Conservation (phyloP, 257 asterid species). For the Scutellaria barbata region DNA sequence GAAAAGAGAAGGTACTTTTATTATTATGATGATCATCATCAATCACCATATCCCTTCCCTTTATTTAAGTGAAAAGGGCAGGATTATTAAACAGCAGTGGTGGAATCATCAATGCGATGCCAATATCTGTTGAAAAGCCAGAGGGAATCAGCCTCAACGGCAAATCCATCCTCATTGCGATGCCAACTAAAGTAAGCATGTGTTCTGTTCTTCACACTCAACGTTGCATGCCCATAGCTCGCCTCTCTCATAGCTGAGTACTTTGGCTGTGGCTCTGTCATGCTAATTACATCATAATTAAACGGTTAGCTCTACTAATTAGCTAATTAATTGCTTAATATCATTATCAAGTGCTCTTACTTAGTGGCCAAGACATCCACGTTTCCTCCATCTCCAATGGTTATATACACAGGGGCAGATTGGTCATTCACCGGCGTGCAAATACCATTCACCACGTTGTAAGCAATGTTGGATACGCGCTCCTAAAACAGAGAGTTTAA, state of each 20-base stretch:
- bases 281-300: conserved; percentile 36
- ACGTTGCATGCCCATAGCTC: conserved; percentile 59
- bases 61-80: neutral
- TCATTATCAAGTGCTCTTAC: neutral
- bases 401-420: conserved; percentile 63
- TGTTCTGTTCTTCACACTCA: conserved; percentile 71
- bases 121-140: conserved; percentile 73
- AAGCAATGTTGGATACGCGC: conserved; percentile 59
- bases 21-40: too few species aligned
- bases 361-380: conserved; percentile 50
- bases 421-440: conserved; percentile 50
- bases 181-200: conserved; percentile 86
- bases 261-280: conserved; percentile 62
- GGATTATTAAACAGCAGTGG: conserved; percentile 28
- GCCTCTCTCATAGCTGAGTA: conserved; percentile 61
- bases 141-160: conserved; percentile 70
- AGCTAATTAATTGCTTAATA: too few species aligned
- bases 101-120: conserved; percentile 65
- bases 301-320: neutral
- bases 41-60: too few species aligned
- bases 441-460: conserved; percentile 54
- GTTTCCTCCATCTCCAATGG: conserved; percentile 69
- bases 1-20: too few species aligned
- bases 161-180: conserved; percentile 75
- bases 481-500: conserved; percentile 36